Evolutionary conservation across 1,139 yeast genomes (phyloP).

Genomic region (Kodamaea arcana): DNA sequence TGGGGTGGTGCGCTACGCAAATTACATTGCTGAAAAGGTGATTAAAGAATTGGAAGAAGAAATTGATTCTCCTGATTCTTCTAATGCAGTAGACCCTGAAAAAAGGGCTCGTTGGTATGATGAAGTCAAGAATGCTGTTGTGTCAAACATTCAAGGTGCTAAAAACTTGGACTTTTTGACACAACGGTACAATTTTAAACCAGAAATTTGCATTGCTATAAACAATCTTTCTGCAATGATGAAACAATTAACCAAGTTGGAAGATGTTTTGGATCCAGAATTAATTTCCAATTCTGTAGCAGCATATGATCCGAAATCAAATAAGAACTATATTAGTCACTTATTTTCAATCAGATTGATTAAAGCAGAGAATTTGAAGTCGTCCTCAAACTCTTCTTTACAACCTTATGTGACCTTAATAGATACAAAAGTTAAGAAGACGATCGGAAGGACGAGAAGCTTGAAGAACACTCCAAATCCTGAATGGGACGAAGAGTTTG

Average conservation of each 20-base stretch:
- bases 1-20: constrained; percentile 53
- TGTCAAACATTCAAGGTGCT: constrained; percentile 38
- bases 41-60: constrained; percentile 47
- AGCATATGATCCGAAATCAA: constrained; percentile 26
- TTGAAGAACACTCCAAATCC: constrained; percentile 65
- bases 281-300: constrained; percentile 46
- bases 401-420: constrained; percentile 67
- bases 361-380: constrained; percentile 66
- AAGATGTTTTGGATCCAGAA: constrained; percentile 61
- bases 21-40: constrained; percentile 42
- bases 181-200: constrained; percentile 58
- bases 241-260: constrained; percentile 55
- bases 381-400: constrained; percentile 38
- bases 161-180: constrained; percentile 35
- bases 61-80: background rate
- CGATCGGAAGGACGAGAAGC: constrained; percentile 70
- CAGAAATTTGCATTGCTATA: constrained; percentile 68
- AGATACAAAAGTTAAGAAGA: constrained; percentile 54
- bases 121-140: constrained; percentile 42
- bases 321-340: constrained; percentile 41
- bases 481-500: constrained; percentile 87
- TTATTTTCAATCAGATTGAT: constrained; percentile 64
- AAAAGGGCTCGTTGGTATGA: constrained; percentile 34
- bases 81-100: constrained; percentile 18
- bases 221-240: constrained; percentile 67